Conservation (phyloP, 495 filamentous ascomycete genomes). For the Penicillium coffeae region DNA sequence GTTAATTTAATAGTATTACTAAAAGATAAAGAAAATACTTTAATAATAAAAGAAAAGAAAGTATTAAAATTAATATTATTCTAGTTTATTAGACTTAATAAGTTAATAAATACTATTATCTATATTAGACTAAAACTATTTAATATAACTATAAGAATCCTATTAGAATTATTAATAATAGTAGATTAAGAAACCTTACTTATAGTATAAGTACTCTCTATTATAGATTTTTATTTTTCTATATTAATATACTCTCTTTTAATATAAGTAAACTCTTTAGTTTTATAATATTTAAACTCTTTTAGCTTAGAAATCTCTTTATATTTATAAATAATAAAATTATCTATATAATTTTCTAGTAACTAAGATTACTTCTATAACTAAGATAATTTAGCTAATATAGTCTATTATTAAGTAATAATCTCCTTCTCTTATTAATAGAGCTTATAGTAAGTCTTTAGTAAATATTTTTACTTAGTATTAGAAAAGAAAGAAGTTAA, state of each 20-base stretch:
- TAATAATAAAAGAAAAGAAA: not conserved
- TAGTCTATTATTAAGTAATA: not conserved
- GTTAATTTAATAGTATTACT: slow-evolving; percentile 3
- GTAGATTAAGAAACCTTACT: not conserved
- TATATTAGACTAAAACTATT: not conserved
- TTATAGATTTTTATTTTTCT: not conserved
- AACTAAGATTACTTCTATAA: not conserved
- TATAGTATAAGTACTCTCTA: not conserved
- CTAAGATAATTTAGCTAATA: not conserved
- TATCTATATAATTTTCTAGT: not conserved
- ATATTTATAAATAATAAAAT: not conserved
- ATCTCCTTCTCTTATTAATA: not conserved
- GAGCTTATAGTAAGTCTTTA: not conserved
- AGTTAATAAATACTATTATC: not conserved
- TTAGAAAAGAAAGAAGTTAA: not conserved
- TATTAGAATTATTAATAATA: not conserved
- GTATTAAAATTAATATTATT: not conserved
- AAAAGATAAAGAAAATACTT: not conserved
- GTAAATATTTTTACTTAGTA: not conserved
- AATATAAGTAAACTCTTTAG: not conserved
- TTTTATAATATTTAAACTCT: not conserved
- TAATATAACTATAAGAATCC: not conserved
- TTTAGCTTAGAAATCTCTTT: not conserved
- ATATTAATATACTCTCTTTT: not conserved
- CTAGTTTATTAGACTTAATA: not conserved